Evolutionary conservation across 495 filamentous ascomycete genomes (phyloP).

Genomic region (Aspergillus cavernicola): DNA sequence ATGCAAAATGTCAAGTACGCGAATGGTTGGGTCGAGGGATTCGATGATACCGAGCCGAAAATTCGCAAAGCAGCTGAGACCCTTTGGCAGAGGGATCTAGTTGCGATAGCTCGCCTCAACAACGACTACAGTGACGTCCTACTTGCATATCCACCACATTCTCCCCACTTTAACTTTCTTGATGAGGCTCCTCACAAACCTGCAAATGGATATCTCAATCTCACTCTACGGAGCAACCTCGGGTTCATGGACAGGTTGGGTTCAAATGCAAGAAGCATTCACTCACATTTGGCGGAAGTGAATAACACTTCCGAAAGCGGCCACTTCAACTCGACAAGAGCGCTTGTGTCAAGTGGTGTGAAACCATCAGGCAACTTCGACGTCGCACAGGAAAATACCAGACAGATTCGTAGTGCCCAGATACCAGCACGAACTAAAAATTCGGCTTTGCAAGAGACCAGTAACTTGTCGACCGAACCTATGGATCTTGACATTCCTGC

Average conservation of each 20-base stretch:
- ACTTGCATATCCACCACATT: conserved; percentile 28
- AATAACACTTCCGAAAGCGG: background rate
- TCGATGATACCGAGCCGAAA: conserved; percentile 26
- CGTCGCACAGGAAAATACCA: background rate
- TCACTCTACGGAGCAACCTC: conserved; percentile 21
- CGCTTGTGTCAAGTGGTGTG: background rate
- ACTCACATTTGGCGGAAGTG: background rate
- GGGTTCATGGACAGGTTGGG: background rate
- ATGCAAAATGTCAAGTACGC: conserved; percentile 6
- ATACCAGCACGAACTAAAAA: background rate
- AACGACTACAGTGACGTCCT: conserved; percentile 12
- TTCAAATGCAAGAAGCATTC: background rate
- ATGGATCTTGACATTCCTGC: conserved; percentile 10
- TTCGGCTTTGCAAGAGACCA: too few species aligned
- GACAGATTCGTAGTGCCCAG: background rate
- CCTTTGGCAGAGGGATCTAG: conserved; percentile 21
- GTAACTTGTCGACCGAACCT: background rate
- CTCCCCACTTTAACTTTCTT: conserved; percentile 23
- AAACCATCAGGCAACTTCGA: background rate
- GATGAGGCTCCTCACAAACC: background rate
- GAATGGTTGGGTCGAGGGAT: conserved; percentile 38
- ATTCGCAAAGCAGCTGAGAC: conserved; percentile 26
- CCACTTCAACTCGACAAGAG: background rate
- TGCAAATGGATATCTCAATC: conserved; percentile 17
- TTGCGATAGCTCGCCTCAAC: conserved; percentile 26